phyloP scores from a whole-genome alignment of 768 basidiomycete genomes.

The Auriscalpium orientale region DNA sequence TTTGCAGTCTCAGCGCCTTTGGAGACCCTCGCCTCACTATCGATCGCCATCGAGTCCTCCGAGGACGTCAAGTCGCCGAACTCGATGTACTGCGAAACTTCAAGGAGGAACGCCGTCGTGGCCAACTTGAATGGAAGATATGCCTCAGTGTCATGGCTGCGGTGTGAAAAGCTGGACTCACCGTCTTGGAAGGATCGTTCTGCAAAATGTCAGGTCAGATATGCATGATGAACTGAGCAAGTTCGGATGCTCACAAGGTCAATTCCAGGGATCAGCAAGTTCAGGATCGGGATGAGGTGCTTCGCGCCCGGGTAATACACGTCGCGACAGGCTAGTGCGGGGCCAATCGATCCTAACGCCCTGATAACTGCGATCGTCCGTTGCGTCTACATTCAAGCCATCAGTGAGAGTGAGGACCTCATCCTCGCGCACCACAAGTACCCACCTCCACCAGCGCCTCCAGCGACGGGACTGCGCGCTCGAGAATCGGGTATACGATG shows the following conservation, averaged over 20 bases:
- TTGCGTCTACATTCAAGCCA: constrained; percentile 51
- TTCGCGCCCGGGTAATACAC: constrained; percentile 80
- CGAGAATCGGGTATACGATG: constrained; percentile 72
- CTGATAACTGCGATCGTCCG: constrained; percentile 82
- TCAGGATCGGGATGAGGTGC: constrained; percentile 70
- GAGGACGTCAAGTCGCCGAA: constrained; percentile 52
- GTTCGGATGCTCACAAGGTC: constrained; percentile 52
- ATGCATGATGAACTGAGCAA: not conserved
- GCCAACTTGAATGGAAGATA: constrained; percentile 41
- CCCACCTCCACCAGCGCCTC: constrained; percentile 80
- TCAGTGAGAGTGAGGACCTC: not conserved
- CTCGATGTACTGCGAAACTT: constrained; percentile 68
- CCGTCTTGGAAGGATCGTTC: constrained; percentile 79
- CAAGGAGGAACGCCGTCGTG: constrained; percentile 67
- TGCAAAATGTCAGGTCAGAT: constrained; percentile 20
- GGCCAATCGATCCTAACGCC: constrained; percentile 72
- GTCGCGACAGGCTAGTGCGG: constrained; percentile 70
- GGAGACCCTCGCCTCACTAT: constrained; percentile 16
- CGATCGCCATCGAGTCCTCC: constrained; percentile 12
- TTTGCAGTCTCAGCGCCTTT: constrained; percentile 8
- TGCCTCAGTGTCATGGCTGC: constrained; percentile 6
- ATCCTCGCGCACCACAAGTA: not conserved
- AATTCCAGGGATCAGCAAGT: constrained; percentile 78
- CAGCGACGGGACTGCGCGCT: constrained; percentile 79
- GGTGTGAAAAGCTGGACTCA: constrained; percentile 23